Conservation (phyloP, 2,329 filamentous ascomycete genomes). For the Periconia digitata region DNA sequence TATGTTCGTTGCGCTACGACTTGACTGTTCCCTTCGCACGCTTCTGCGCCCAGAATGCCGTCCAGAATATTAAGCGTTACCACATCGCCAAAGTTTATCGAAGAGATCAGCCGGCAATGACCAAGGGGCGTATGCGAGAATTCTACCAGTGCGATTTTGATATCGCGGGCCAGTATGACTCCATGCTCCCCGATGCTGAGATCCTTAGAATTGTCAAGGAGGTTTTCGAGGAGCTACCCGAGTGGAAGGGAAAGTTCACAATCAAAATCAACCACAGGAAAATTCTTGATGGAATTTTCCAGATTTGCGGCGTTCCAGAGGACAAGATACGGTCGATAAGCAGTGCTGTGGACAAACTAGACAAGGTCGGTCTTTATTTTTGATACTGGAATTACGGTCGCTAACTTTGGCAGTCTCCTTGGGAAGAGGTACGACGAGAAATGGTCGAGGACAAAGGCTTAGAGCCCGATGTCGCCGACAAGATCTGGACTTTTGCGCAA, state of each 20-base stretch:
- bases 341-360: slow-evolving; percentile 92
- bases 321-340: slow-evolving; percentile 89
- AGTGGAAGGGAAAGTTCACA: slow-evolving; percentile 72
- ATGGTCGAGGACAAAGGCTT: slow-evolving; percentile 94
- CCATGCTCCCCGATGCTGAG: slow-evolving; percentile 92
- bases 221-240: slow-evolving; percentile 74
- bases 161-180: slow-evolving; percentile 79
- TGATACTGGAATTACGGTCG: background rate
- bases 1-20: slow-evolving; percentile 83
- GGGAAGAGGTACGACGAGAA: slow-evolving; percentile 86
- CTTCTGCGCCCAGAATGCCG: slow-evolving; percentile 88
- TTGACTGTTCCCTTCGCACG: slow-evolving; percentile 88
- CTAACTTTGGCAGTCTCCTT: slow-evolving; percentile 56
- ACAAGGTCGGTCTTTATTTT: slow-evolving; percentile 65
- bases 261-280: slow-evolving; percentile 97
- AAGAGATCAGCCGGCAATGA: slow-evolving; percentile 75
- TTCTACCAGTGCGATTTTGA: slow-evolving; percentile 99
- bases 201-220: slow-evolving; percentile 82
- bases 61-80: slow-evolving; percentile 87
- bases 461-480: slow-evolving; percentile 74
- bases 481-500: slow-evolving; percentile 82
- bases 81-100: slow-evolving; percentile 93
- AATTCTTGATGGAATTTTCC: slow-evolving; percentile 89
- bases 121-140: slow-evolving; percentile 89
- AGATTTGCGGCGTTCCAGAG: slow-evolving; percentile 82